Base-by-base conservation (phyloP, 2,329 filamentous ascomycete species). In the Talaromyces sp. region DNA sequence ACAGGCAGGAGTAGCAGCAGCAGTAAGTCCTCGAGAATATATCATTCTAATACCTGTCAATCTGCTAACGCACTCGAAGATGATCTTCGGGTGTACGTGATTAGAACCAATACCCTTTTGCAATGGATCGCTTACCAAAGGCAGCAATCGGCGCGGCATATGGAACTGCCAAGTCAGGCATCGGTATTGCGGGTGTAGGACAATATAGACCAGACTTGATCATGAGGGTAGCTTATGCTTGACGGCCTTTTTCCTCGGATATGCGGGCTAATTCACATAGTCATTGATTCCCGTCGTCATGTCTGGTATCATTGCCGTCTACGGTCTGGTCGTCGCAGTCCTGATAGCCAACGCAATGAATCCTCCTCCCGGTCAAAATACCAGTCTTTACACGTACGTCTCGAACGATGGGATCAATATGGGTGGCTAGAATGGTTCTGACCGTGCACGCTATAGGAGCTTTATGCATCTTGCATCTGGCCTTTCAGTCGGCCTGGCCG, bases 251-350 rank as follows among this genome's bases (percentile, higher is more conserved):
- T 37, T 37, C 14, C n/a, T 12, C 4, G 33, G 14, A 9, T 12
- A 37, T 9, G 2, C 14, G 33, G 8, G 39, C 39, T 61, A 61
- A 61, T 23, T 14, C 1, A 31, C 35, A 59, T 66, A 82, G 80
- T 82, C 80, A 37, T 72, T 82, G 52, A 81, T 82, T 59, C 80
- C 80, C 33, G 80, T 82, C 60, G 79, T 99, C 82, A 99, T 99
- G 95, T 96, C 95, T 70, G 95, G 95, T 86, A 99, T 99, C 75
- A 92, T 99, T 73, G 95, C 95, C 63, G 95, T 99, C 69, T 99
- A 99, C 81, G 91, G 93, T 58, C 90, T 99, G 70, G 95, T 99
- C 72, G 93, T 99, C 69, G 90, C 93, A 18, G 95, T 99, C 73
- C 86, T 99, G 69, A 99, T 99, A 76, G 91, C 92, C 62, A 89